phyloP scores from a whole-genome alignment of 1,284 basidiomycete genomes.

The Pseudozyma flocculosa region DNA sequence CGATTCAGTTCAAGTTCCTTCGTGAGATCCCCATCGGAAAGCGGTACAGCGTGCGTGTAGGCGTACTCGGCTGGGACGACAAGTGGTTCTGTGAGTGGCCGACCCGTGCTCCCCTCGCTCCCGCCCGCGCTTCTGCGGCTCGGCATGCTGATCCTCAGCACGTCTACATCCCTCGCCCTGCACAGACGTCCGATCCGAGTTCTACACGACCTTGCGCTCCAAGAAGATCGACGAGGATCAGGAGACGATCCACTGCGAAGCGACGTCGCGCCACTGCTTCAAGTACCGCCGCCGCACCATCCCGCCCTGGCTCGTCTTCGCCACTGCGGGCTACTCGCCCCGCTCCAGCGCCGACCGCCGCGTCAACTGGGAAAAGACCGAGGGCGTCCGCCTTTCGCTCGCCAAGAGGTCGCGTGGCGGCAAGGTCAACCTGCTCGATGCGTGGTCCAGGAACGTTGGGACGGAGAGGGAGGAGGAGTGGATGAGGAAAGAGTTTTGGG shows the following conservation, averaged over 20 bases:
- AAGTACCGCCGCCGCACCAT: constrained; percentile 42
- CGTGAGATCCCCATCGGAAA: constrained; percentile 38
- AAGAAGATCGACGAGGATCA: no score
- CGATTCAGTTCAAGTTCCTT: constrained; percentile 35
- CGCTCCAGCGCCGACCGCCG: constrained; percentile 20
- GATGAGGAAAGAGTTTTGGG: constrained; percentile 2
- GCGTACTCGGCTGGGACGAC: constrained; percentile 42
- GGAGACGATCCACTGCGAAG: constrained; percentile 42
- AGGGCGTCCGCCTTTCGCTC: constrained; percentile 18
- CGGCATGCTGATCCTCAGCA: no score
- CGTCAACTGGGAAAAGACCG: constrained; percentile 44
- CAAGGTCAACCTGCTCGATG: background rate
- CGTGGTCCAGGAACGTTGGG: no score
- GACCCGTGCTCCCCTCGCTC: no score
- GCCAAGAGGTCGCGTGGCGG: background rate
- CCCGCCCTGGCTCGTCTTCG: constrained; percentile 46
- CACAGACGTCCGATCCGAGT: no score
- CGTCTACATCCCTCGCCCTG: no score
- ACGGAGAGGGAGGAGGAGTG: constrained; percentile 1
- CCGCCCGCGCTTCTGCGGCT: constrained; percentile 29
- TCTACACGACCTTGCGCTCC: no score
- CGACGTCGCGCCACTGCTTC: constrained; percentile 41
- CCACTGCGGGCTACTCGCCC: constrained; percentile 37
- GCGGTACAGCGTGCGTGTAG: constrained; percentile 30
- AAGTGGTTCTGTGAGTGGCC: constrained; percentile 43